Evolutionary conservation across 2,329 filamentous ascomycete species (phyloP).

Genomic region (Zelopaecilomyces penicillatus): DNA sequence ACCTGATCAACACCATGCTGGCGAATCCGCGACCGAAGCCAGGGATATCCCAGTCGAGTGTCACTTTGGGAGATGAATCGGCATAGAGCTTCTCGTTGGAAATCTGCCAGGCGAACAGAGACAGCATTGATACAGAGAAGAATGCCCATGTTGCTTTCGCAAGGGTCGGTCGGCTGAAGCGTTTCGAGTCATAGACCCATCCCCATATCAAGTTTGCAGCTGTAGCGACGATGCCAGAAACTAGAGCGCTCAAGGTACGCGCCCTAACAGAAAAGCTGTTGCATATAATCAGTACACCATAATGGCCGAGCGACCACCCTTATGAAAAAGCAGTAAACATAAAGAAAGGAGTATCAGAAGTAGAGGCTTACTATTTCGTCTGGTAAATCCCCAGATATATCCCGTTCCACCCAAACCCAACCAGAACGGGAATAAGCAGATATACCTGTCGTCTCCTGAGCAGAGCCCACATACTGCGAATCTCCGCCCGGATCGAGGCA

Average conservation of each 20-base stretch:
- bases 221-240: conserved; percentile 23
- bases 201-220: conserved; percentile 40
- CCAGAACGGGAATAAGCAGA: conserved; percentile 39
- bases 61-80: conserved; percentile 15
- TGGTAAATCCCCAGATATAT: conserved; percentile 45
- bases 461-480: conserved; percentile 19
- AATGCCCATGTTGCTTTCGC: conserved; percentile 34
- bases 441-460: conserved; percentile 36
- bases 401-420: conserved; percentile 42
- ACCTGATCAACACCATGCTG: conserved; percentile 39
- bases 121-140: conserved; percentile 34
- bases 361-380: conserved; percentile 39
- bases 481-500: not conserved
- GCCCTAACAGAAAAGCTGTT: not conserved
- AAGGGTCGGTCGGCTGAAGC: conserved; percentile 30
- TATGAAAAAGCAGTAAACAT: too few relatives aligned
- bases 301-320: conserved; percentile 13
- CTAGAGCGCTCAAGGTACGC: not conserved
- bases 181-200: conserved; percentile 38
- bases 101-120: conserved; percentile 38
- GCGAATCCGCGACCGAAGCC: conserved; percentile 39
- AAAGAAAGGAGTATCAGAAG: conserved; percentile 37
- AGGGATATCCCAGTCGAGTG: conserved; percentile 36
- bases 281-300: not conserved
- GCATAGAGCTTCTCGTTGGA: conserved; percentile 29